Evolutionary conservation across 257 asterid species (phyloP).

Genomic region (Fraxinus anomala): DNA sequence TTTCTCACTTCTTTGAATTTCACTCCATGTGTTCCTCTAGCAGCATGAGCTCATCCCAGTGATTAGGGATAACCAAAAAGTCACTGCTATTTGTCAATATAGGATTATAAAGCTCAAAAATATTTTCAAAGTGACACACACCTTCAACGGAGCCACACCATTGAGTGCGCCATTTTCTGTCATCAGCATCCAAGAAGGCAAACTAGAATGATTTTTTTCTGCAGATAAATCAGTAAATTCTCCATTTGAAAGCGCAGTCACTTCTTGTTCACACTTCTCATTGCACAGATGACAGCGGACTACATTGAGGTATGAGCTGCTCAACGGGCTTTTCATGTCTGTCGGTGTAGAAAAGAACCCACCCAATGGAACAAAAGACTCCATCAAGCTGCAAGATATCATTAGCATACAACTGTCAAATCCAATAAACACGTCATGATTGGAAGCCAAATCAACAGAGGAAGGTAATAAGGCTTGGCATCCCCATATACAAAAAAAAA

Average conservation of each 20-base stretch:
- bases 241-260: constrained; percentile 43
- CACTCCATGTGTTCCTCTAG: not conserved
- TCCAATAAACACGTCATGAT: not conserved
- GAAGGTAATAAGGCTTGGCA: not conserved
- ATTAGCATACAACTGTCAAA: constrained; percentile 22
- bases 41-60: not conserved
- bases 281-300: constrained; percentile 64
- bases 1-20: not conserved
- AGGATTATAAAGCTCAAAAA: not conserved
- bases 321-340: constrained; percentile 47
- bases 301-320: constrained; percentile 37
- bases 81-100: too few relatives aligned
- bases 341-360: constrained; percentile 82
- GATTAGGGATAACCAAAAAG: not conserved
- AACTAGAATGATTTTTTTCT: constrained; percentile 37
- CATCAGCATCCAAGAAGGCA: constrained; percentile 60
- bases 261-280: constrained; percentile 70
- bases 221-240: constrained; percentile 38
- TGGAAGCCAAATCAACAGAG: not conserved
- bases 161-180: constrained; percentile 32
- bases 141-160: constrained; percentile 46
- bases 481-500: not conserved
- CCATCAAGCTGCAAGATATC: constrained; percentile 79
- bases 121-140: constrained; percentile 32
- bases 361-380: constrained; percentile 93